phyloP scores from a whole-genome alignment of 345 rosid genomes.

The Raphanus sativus region DNA sequence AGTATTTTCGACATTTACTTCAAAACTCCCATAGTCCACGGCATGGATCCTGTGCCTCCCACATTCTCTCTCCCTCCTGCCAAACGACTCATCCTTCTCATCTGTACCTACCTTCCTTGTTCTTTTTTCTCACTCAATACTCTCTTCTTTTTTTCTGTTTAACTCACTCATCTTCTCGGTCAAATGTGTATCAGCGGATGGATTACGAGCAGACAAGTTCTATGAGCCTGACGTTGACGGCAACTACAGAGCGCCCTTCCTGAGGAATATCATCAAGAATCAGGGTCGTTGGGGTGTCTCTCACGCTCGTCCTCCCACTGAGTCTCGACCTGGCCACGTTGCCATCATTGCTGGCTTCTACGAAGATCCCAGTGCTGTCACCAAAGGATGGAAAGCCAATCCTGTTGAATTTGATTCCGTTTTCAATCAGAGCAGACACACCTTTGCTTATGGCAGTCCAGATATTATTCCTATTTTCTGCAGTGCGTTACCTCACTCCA shows the following conservation, averaged over 20 bases:
- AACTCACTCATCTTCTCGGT: no score
- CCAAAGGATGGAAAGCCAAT: conserved; percentile 98
- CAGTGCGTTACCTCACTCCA: conserved; percentile 75
- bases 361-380: conserved; percentile 98
- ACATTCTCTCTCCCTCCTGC: conserved; percentile 73
- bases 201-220: conserved; percentile 94
- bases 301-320: conserved; percentile 98
- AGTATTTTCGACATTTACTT: conserved; percentile 97
- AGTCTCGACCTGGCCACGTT: conserved; percentile 97
- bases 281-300: conserved; percentile 97
- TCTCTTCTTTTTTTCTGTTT: no score
- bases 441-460: conserved; percentile 88
- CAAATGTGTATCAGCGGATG: conserved; percentile 64
- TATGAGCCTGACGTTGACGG: conserved; percentile 83
- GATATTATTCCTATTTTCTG: conserved; percentile 96
- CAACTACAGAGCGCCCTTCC: conserved; percentile 79
- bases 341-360: conserved; percentile 95
- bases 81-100: conserved; percentile 82
- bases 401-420: conserved; percentile 97
- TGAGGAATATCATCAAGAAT: conserved; percentile 68
- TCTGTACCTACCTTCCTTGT: conserved; percentile 44
- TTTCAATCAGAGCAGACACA: conserved; percentile 78
- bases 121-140: no score
- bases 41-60: conserved; percentile 83
- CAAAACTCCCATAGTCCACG: conserved; percentile 95